Base-by-base conservation (phyloP, 306 rosid genomes). In the Malus asiatica region DNA sequence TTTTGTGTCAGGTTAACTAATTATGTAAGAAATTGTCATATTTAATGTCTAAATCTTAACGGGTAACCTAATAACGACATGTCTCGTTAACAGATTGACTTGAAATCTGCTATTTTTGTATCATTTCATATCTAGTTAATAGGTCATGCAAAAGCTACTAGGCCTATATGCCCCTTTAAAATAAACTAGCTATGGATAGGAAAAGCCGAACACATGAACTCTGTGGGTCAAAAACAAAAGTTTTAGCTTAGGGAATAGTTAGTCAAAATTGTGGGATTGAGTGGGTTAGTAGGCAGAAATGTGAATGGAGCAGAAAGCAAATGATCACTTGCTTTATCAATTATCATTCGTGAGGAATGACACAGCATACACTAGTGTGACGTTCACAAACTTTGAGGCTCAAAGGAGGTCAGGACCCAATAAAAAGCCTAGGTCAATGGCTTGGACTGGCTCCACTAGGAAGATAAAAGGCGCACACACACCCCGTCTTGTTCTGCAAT, bases 291-390 rank as follows among this genome's bases (percentile, higher is more conserved):
- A n/a, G 42, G 52, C 66, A 35, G 38, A 59, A 57, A 60, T 61
- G n/a, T 45, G 77, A 76, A 38, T 55, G 75, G 48, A 48, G 19
- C 42, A 61, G 58, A 62, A 7, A 53, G 29, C 32, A 4, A 44
- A 63, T 62, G 61, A 52, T 55, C 45, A 42, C 12, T 84, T 77
- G 76, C 40, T 25, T 83, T 71, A 23, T 42, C 42, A 38, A 7
- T 38, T 38, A 25, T 60, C 33, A 60, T 60, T 69, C 27, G n/a
- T 22, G 52, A 33, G 66, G 8, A 59, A 73, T 40, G 81, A 88
- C 85, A 76, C 78, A 76, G 42, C 71, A 20, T 69, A 71, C 86
- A 78, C 84, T 75, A 63, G 40, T 33, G 19, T 14, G 55, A 48
- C 4, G 66, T 53, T 48, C 68, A 72, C 68, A 67, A 51, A 18